Conservation (phyloP, 192 early-diverging fungal genomes). For the Coemansia sp. region DNA sequence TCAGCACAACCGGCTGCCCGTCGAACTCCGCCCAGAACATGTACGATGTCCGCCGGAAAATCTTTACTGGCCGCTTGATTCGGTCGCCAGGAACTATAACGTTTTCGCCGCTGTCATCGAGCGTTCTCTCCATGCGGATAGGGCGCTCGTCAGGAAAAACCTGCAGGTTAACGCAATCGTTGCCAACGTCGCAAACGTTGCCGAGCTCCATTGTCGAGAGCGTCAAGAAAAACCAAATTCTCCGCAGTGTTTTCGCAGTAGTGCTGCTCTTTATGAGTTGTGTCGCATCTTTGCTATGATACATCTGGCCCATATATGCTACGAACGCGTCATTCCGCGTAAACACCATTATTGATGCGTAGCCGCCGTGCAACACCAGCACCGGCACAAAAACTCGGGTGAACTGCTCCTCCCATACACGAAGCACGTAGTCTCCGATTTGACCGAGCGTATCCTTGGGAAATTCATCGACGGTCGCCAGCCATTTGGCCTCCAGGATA, state of each 20-base stretch:
- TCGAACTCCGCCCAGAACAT: not conserved
- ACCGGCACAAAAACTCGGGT: conserved; percentile 11
- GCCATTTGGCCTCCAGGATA: not conserved
- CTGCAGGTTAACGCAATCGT: not conserved
- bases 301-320: conserved; percentile 3
- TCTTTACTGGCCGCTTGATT: not conserved
- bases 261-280: no score
- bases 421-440: conserved; percentile 19
- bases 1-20: not conserved
- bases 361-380: conserved; percentile 5
- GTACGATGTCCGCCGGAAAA: not conserved
- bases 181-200: not conserved
- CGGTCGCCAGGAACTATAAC: not conserved
- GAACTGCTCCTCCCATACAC: conserved; percentile 11
- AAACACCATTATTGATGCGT: conserved; percentile 14
- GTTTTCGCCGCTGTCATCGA: not conserved
- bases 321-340: conserved; percentile 1
- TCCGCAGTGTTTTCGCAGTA: not conserved
- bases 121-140: not conserved
- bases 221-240: not conserved
- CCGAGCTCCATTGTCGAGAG: not conserved
- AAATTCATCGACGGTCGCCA: not conserved
- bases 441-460: conserved; percentile 9
- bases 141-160: not conserved
- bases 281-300: not conserved